Evolutionary conservation across 768 basidiomycete species (phyloP), one percentile per base, ranked within the genome.

Genomic region (Termitomyces sp.): DNA sequence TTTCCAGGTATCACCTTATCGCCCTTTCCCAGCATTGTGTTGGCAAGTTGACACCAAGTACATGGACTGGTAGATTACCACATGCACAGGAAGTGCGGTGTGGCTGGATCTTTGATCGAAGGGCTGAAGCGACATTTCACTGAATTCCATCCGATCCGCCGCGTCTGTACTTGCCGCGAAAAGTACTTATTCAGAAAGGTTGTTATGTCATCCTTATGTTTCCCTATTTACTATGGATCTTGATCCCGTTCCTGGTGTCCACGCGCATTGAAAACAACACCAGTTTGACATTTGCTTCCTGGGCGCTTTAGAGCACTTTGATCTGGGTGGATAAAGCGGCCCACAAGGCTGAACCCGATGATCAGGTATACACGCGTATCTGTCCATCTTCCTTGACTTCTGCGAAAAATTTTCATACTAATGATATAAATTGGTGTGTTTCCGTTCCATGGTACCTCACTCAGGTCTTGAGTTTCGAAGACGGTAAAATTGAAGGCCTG

Each of bases 81-180:
- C 42, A 51, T 49, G 33, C 30, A 35, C 49, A 45, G 8, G 35
- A 35, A 53, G 30, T 46, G 57, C 57, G 57, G 35, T 38, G 50
- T 52, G 32, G 24, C 28, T 61, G 60, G 57, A 61, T 56, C 61
- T 58, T 56, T 58, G 61, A 61, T 61, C n/a, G 26, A 20, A 43
- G 44, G 33, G 36, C 44, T n/a, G n/a, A n/a, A n/a, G 40, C 44
- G 49, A 57, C 50, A 46, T 36, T 26, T 24, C 12, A 38, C 16
- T 46, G 45, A 47, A 52, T 28, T 45, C 56, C 35, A 52, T 52
- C 20, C 16, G 16, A 12, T 4, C 18, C 40, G 40, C 43, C 35
- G 22, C 43, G 24, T 22, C 35, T 20, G 12, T 36, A 14, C 26
- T 42, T 49, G 14, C 51, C 44, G 20, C 26, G 51, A 58, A 46